Evolutionary conservation across 2,329 filamentous ascomycete species (phyloP).

Genomic region (Iodosphaeria phyllophila): DNA sequence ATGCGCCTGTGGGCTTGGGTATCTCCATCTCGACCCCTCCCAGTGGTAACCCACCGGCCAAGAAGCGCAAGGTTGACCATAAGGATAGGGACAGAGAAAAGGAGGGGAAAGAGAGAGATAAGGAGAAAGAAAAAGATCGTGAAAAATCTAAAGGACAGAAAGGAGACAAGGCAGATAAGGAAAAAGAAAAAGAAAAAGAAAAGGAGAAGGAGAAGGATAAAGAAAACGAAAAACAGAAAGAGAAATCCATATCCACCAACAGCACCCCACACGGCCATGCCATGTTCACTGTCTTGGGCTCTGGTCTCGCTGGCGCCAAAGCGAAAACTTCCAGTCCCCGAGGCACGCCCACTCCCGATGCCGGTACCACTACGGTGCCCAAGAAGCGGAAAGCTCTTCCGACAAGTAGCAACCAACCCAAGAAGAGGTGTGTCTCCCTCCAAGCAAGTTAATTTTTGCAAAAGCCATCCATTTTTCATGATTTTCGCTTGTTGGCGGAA

Average conservation of each 20-base stretch:
- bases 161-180: slow-evolving; percentile 20
- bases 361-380: slow-evolving; percentile 21
- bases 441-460: neutral
- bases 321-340: slow-evolving; percentile 44
- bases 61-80: slow-evolving; percentile 71
- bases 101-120: too few relatives aligned
- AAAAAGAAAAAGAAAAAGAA: too few relatives aligned
- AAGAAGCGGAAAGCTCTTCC: slow-evolving; percentile 53
- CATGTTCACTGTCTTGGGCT: too few relatives aligned
- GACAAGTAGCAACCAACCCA: slow-evolving; percentile 47
- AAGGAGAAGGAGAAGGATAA: too few relatives aligned
- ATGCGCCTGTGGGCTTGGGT: slow-evolving; percentile 39
- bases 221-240: too few relatives aligned
- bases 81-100: slow-evolving; percentile 34
- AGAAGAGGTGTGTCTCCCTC: slow-evolving; percentile 49
- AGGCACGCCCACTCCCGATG: slow-evolving; percentile 47
- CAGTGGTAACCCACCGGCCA: slow-evolving; percentile 37
- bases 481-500: slow-evolving; percentile 9
- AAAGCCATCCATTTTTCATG: neutral
- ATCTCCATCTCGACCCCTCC: slow-evolving; percentile 36
- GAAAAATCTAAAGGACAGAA: too few relatives aligned
- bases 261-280: too few relatives aligned
- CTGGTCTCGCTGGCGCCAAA: slow-evolving; percentile 34
- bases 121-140: too few relatives aligned
- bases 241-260: too few relatives aligned